Conservation (phyloP, 768 basidiomycete genomes). For the Leccinum incarnatum region DNA sequence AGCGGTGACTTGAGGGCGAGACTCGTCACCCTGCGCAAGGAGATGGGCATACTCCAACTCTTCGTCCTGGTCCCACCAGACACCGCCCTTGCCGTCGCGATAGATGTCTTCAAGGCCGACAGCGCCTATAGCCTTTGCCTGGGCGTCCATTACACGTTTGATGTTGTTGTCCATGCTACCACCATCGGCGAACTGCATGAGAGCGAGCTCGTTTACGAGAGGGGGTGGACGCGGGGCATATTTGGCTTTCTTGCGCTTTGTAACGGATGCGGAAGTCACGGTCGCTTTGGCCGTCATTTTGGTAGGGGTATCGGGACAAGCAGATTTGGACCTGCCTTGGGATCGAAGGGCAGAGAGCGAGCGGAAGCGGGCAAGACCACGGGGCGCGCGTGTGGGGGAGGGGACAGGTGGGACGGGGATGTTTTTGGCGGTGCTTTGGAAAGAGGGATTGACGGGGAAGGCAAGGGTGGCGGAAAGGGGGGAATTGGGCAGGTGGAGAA, state of each 20-base stretch:
- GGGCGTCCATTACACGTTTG: conserved; percentile 51
- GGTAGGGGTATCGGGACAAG: conserved; percentile 26
- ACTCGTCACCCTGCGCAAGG: conserved; percentile 39
- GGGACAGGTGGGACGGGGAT: conserved; percentile 18
- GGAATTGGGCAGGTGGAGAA: conserved; percentile 56
- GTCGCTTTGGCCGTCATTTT: conserved; percentile 21
- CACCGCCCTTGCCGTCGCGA: conserved; percentile 56
- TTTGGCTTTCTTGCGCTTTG: conserved; percentile 52
- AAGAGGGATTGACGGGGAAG: conserved; percentile 8
- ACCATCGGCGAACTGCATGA: conserved; percentile 69
- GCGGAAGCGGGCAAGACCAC: conserved; percentile 44
- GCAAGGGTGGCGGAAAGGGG: conserved; percentile 32
- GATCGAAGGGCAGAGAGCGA: conserved; percentile 50
- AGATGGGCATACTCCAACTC: conserved; percentile 67
- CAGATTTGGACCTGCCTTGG: conserved; percentile 38
- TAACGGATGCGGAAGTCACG: conserved; percentile 32
- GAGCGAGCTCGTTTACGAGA: conserved; percentile 61
- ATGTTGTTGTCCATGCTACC: conserved; percentile 56
- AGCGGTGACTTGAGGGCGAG: conserved; percentile 15
- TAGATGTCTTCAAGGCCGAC: conserved; percentile 48
- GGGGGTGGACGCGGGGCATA: conserved; percentile 46
- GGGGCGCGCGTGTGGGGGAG: conserved; percentile 18
- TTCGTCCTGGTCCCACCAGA: conserved; percentile 75
- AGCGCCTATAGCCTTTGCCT: conserved; percentile 45
- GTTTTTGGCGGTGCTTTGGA: conserved; percentile 5